A percentile compares a stretch with the other conserved stretches of the same genome.
Conservation (phyloP, 1,139 yeast genomes). For the Blastobotrys aristatus region DNA sequence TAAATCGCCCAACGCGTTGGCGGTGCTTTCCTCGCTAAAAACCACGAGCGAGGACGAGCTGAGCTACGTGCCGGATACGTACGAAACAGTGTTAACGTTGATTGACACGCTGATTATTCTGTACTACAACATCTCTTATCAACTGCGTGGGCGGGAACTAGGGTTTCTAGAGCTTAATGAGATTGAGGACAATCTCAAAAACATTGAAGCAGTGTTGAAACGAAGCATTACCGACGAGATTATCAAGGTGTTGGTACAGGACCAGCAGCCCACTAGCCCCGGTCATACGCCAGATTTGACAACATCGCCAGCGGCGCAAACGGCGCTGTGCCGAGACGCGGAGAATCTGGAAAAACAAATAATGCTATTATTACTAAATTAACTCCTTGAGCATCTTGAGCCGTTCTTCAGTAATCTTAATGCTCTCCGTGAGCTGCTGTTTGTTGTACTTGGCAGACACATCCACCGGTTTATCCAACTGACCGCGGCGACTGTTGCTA, state of each 20-base stretch:
- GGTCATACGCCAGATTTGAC: neutral
- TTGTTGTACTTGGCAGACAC: slow-evolving; percentile 31
- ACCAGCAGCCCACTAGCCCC: neutral
- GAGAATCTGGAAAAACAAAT: slow-evolving; percentile 7
- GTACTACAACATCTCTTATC: slow-evolving; percentile 13
- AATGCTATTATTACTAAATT: neutral
- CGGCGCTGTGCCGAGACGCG: slow-evolving; percentile 4
- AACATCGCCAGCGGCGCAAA: slow-evolving; percentile 2
- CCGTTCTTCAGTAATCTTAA: slow-evolving; percentile 50
- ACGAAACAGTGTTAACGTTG: slow-evolving; percentile 17
- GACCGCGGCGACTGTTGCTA: too few relatives aligned
- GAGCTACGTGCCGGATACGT: slow-evolving; percentile 19
- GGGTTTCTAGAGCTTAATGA: slow-evolving; percentile 12
- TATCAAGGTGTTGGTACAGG: neutral
- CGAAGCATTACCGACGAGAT: slow-evolving; percentile 9
- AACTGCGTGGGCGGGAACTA: slow-evolving; percentile 10
- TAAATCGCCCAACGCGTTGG: slow-evolving; percentile 9
- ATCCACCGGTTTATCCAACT: neutral
- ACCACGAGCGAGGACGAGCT: slow-evolving; percentile 16
- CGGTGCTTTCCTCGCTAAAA: slow-evolving; percentile 10
- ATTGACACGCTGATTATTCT: slow-evolving; percentile 17
- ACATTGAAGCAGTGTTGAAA: slow-evolving; percentile 10
- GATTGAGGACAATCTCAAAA: slow-evolving; percentile 13
- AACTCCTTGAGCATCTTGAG: slow-evolving; percentile 38
- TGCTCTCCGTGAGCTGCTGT: slow-evolving; percentile 53